Conservation (phyloP, 1,284 basidiomycete species). For the Cyathus pygmaeus region DNA sequence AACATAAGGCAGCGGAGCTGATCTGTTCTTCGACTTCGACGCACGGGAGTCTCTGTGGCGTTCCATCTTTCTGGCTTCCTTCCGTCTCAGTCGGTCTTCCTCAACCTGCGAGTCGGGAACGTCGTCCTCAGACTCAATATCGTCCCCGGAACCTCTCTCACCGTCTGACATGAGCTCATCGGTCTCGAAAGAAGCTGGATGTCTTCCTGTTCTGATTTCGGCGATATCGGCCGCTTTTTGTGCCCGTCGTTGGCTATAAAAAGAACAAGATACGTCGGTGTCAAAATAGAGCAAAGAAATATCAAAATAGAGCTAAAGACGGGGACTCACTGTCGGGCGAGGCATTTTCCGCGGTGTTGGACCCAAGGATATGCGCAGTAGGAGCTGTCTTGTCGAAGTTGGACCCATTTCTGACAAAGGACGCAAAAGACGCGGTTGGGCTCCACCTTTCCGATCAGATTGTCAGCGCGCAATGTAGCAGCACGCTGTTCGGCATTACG, state of each 20-base stretch:
- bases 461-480: slow-evolving; percentile 70
- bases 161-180: slow-evolving; percentile 47
- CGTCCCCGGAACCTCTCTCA: slow-evolving; percentile 26
- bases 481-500: slow-evolving; percentile 81
- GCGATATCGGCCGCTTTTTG: slow-evolving; percentile 57
- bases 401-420: slow-evolving; percentile 81
- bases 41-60: slow-evolving; percentile 3
- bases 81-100: slow-evolving; percentile 23
- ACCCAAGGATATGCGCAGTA: slow-evolving; percentile 83
- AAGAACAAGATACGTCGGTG: slow-evolving; percentile 2
- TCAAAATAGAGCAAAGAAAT: neutral
- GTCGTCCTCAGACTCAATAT: slow-evolving; percentile 53
- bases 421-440: slow-evolving; percentile 79
- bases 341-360: slow-evolving; percentile 78
- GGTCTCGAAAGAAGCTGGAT: slow-evolving; percentile 27
- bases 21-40: slow-evolving; percentile 1
- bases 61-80: slow-evolving; percentile 12
- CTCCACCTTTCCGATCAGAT: slow-evolving; percentile 71
- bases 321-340: slow-evolving; percentile 67
- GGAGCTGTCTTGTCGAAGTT: slow-evolving; percentile 75
- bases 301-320: neutral
- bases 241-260: slow-evolving; percentile 56
- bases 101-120: slow-evolving; percentile 32
- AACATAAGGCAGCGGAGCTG: neutral
- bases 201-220: slow-evolving; percentile 37